These are phyloP conservation scores for Neurospora discreta DNA, from an alignment of 495 filamentous ascomycete species.

Conservation along the genomic window DNA sequence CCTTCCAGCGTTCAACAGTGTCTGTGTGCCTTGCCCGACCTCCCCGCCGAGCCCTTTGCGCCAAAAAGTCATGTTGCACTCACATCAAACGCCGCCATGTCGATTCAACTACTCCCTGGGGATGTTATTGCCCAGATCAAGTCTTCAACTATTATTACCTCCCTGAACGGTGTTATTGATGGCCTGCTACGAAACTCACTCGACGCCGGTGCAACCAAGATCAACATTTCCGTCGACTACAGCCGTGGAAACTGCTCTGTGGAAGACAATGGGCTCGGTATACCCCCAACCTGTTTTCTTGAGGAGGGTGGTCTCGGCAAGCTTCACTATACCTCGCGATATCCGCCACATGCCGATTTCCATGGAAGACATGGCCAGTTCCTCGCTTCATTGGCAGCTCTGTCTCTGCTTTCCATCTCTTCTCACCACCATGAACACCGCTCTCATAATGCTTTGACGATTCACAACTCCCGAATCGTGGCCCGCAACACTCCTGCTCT, in stretches of 20 bases:
- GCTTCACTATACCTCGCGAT: constrained; percentile 73
- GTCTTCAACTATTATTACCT: constrained; percentile 68
- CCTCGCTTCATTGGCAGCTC: constrained; percentile 61
- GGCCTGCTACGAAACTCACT: constrained; percentile 80
- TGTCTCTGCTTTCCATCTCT: constrained; percentile 69
- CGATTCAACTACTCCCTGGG: constrained; percentile 60
- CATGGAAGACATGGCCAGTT: constrained; percentile 69
- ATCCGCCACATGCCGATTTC: constrained; percentile 25
- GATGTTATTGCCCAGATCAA: constrained; percentile 78
- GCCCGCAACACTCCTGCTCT: constrained; percentile 56
- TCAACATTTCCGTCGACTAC: constrained; percentile 67
- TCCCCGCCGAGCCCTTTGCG: not conserved
- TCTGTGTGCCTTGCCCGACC: not conserved
- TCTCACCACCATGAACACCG: constrained; percentile 57
- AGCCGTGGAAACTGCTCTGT: constrained; percentile 66
- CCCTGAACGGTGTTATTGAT: constrained; percentile 58
- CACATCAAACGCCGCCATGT: constrained; percentile 26
- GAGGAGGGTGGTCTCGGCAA: constrained; percentile 63
- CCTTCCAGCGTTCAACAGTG: not conserved
- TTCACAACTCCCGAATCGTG: constrained; percentile 63
- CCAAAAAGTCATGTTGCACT: constrained; percentile 7
- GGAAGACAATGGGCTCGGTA: constrained; percentile 82
- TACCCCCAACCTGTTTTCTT: constrained; percentile 58
- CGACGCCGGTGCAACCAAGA: constrained; percentile 63
- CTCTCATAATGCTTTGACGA: constrained; percentile 56